Percentiles rank a stretch among this genome's conserved stretches.
Evolutionary conservation across 805 yeast species (phyloP).

Genomic region (Yamadazyma nakazawae): DNA sequence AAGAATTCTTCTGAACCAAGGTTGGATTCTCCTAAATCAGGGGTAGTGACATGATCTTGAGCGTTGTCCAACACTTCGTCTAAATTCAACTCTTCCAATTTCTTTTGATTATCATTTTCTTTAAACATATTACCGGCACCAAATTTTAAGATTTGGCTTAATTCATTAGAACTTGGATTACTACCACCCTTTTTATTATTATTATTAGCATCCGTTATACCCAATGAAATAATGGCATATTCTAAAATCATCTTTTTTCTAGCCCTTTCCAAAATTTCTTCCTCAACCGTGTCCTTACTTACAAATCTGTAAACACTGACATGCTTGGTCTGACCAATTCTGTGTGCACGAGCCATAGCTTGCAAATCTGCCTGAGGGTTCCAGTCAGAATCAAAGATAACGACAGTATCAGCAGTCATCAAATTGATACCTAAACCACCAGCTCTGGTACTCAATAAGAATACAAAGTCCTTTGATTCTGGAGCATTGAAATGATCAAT

Average conservation of each 20-base stretch:
- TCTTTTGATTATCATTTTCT: conserved; percentile 91
- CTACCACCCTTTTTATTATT: conserved; percentile 39
- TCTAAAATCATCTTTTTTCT: conserved; percentile 97
- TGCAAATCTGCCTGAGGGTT: conserved; percentile 98
- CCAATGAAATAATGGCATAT: conserved; percentile 94
- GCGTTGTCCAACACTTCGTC: conserved; percentile 97
- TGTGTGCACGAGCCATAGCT: conserved; percentile 99
- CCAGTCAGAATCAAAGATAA: conserved; percentile 98
- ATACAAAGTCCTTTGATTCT: conserved; percentile 87
- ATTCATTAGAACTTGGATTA: conserved; percentile 82
- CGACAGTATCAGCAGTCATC: conserved; percentile 99
- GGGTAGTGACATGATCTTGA: conserved; percentile 94
- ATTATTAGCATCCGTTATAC: conserved; percentile 77
- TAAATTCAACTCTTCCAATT: conserved; percentile 88
- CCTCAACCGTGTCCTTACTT: conserved; percentile 97
- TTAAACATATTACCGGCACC: conserved; percentile 99
- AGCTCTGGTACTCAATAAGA: conserved; percentile 90
- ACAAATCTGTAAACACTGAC: conserved; percentile 97
- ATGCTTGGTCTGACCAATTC: conserved; percentile 98
- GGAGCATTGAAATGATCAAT: conserved; percentile 97
- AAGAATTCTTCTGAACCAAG: conserved; percentile 97
- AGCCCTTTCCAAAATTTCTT: conserved; percentile 94
- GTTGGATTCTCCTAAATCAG: conserved; percentile 95
- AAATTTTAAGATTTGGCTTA: conserved; percentile 89
- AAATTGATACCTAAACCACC: conserved; percentile 98